A percentile compares a stretch with the other conserved stretches of the same genome.
phyloP scores from a whole-genome alignment of 1,139 yeast species.

The Nakaseomyces sp. region DNA sequence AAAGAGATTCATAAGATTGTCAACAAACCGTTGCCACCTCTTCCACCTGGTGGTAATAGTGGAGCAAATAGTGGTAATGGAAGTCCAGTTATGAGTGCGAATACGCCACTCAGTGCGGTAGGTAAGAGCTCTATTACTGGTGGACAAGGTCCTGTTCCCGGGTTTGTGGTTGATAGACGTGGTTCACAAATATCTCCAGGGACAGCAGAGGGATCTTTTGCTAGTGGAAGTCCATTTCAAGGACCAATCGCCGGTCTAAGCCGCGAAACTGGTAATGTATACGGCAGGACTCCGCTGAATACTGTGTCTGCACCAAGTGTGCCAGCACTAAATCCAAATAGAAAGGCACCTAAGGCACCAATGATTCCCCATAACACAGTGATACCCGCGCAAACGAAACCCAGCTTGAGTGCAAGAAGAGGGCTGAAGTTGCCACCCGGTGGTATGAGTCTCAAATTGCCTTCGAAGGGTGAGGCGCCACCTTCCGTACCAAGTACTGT shows the following conservation, averaged over 20 bases:
- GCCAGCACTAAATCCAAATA: slow-evolving; percentile 18
- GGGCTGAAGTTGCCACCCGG: slow-evolving; percentile 31
- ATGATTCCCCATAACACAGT: slow-evolving; percentile 8
- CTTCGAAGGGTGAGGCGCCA: slow-evolving; percentile 11
- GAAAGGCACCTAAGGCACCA: slow-evolving; percentile 24
- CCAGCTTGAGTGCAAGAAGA: slow-evolving; percentile 31
- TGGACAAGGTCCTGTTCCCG: background rate
- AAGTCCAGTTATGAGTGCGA: background rate
- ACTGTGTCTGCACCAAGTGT: slow-evolving; percentile 2
- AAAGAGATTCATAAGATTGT: slow-evolving; percentile 22
- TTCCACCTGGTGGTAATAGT: slow-evolving; percentile 14
- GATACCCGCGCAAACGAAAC: slow-evolving; percentile 13
- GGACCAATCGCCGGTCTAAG: background rate
- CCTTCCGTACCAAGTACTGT: slow-evolving; percentile 6
- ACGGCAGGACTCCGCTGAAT: background rate
- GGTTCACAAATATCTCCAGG: slow-evolving; percentile 1
- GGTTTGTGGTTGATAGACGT: background rate
- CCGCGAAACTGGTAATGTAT: background rate
- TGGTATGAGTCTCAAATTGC: slow-evolving; percentile 27
- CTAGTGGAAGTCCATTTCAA: background rate
- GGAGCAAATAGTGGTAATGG: background rate
- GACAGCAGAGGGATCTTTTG: background rate
- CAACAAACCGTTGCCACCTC: slow-evolving; percentile 28
- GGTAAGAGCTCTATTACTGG: no score
- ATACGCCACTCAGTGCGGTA: background rate